These are phyloP conservation scores for Calendula officinalis DNA, from an alignment of 129 eudicot genomes.

Conservation along the genomic window DNA sequence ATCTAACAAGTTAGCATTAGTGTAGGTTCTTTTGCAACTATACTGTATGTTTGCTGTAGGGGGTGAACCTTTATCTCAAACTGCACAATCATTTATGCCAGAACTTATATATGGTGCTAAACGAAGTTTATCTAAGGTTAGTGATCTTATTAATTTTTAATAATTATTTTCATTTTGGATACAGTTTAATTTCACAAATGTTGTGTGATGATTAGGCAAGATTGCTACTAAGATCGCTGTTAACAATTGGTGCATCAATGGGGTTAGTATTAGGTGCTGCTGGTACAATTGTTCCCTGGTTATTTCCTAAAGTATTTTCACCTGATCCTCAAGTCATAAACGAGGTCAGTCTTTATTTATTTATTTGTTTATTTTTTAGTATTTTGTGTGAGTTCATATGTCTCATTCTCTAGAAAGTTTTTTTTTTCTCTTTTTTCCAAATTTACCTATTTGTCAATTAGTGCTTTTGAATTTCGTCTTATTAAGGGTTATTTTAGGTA, in stretches of 20 bases:
- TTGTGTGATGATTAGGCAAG: slow-evolving; percentile 45
- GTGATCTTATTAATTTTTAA: slow-evolving; percentile 15
- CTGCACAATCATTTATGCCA: slow-evolving; percentile 98
- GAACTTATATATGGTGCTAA: slow-evolving; percentile 81
- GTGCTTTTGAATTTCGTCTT: neutral
- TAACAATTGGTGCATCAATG: slow-evolving; percentile 67
- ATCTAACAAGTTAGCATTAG: slow-evolving; percentile 12
- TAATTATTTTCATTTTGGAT: neutral
- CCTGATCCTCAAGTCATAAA: slow-evolving; percentile 65
- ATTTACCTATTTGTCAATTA: no score
- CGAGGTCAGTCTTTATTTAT: slow-evolving; percentile 46
- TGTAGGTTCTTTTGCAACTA: slow-evolving; percentile 83
- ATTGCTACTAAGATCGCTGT: slow-evolving; percentile 63
- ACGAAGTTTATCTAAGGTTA: slow-evolving; percentile 71
- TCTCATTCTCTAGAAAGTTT: no score
- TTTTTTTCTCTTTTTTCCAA: neutral
- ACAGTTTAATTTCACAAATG: neutral
- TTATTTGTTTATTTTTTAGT: neutral
- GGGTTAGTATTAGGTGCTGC: slow-evolving; percentile 70
- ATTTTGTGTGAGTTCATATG: no score
- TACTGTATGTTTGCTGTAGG: slow-evolving; percentile 72
- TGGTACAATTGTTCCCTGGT: slow-evolving; percentile 76
- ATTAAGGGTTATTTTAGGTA: neutral
- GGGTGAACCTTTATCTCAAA: slow-evolving; percentile 96
- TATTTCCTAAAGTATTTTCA: slow-evolving; percentile 73